These are phyloP conservation scores for Starmerella khaoyaiensis DNA, from an alignment of 805 yeast species.

Conservation along the genomic window DNA sequence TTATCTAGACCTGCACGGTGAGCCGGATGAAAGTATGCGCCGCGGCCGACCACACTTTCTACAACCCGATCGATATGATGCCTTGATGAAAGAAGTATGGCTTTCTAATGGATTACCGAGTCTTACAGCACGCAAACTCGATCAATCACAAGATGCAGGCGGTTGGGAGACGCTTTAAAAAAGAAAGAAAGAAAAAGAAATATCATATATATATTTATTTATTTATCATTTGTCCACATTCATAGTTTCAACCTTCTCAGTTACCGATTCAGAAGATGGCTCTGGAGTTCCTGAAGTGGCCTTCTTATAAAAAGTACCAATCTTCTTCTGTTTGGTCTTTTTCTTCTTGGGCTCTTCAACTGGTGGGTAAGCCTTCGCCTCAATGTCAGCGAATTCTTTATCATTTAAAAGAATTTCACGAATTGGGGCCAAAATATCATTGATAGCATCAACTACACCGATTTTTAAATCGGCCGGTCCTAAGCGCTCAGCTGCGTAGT, in stretches of 20 bases:
- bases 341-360: conserved; percentile 46
- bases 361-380: conserved; percentile 72
- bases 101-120: conserved; percentile 67
- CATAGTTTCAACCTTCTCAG: too few species aligned
- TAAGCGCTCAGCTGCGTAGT: conserved; percentile 58
- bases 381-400: conserved; percentile 64
- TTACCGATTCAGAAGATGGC: too few species aligned
- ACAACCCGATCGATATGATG: conserved; percentile 48
- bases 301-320: conserved; percentile 52
- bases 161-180: conserved; percentile 79
- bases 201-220: not conserved
- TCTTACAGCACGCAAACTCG: conserved; percentile 64
- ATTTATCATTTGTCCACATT: not conserved
- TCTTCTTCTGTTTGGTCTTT: conserved; percentile 61
- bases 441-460: conserved; percentile 81
- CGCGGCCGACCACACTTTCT: conserved; percentile 61
- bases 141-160: conserved; percentile 69
- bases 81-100: conserved; percentile 57
- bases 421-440: conserved; percentile 69
- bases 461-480: conserved; percentile 88
- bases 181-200: not conserved
- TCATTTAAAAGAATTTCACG: conserved; percentile 50
- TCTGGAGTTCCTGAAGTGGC: too few species aligned
- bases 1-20: conserved; percentile 76
- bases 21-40: conserved; percentile 56